phyloP scores from a whole-genome alignment of 2,329 filamentous ascomycete genomes.

The Alternaria conjuncta region DNA sequence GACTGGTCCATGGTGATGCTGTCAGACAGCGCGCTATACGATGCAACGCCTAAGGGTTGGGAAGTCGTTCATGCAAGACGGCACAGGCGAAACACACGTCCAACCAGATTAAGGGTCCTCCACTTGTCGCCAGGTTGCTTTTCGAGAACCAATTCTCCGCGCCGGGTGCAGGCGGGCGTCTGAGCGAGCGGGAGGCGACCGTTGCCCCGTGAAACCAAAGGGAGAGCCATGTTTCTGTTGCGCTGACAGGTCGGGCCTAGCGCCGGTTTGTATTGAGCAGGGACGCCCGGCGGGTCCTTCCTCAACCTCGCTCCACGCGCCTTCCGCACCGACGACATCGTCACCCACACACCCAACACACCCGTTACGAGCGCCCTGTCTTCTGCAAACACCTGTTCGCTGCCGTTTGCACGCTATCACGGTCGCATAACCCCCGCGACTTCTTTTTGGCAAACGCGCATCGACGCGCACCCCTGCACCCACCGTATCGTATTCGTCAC shows the following conservation, averaged over 20 bases:
- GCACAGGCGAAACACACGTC: constrained; percentile 8
- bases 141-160: constrained; percentile 9
- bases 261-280: constrained; percentile 3
- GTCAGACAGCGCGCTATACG: constrained; percentile 17
- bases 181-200: constrained; percentile 15
- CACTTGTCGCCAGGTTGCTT: constrained; percentile 8
- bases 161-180: constrained; percentile 16
- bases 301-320: constrained; percentile 16
- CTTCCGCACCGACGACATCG: constrained; percentile 6
- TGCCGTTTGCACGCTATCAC: neutral
- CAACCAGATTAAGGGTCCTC: constrained; percentile 12
- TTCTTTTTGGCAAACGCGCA: constrained; percentile 22
- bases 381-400: neutral
- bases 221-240: constrained; percentile 6
- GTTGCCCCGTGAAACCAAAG: constrained; percentile 21
- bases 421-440: constrained; percentile 21
- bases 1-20: constrained; percentile 45
- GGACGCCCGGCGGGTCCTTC: constrained; percentile 9
- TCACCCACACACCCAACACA: constrained; percentile 10
- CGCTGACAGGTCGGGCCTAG: constrained; percentile 7
- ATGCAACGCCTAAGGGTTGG: constrained; percentile 4
- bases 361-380: constrained; percentile 3
- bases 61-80: constrained; percentile 9
- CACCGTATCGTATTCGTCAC: constrained; percentile 17
- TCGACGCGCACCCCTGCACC: constrained; percentile 25